These are phyloP conservation scores for Dipteronia sinensis DNA, from an alignment of 345 rosid species.

Conservation along the genomic window DNA sequence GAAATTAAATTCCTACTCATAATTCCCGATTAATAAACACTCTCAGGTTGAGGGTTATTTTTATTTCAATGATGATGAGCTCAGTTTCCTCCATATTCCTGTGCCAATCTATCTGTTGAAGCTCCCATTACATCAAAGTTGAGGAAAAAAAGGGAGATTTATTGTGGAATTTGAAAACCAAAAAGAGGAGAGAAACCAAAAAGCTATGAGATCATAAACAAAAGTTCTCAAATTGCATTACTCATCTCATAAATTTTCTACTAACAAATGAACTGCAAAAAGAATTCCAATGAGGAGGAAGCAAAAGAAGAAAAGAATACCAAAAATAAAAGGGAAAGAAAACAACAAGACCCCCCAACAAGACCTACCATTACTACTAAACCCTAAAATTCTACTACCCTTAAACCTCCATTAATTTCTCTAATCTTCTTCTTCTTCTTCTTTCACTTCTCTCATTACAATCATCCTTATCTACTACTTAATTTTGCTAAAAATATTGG, in stretches of 20 bases:
- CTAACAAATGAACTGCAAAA: conserved; percentile 65
- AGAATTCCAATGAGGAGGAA: conserved; percentile 42
- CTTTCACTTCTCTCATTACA: conserved; percentile 30
- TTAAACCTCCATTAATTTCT: conserved; percentile 29
- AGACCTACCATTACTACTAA: conserved; percentile 37
- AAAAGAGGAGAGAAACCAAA: not conserved
- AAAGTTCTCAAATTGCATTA: conserved; percentile 38
- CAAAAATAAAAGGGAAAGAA: conserved; percentile 13
- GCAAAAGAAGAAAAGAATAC: conserved; percentile 24
- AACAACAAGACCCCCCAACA: conserved; percentile 26
- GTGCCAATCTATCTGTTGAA: not conserved
- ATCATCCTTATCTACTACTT: conserved; percentile 31
- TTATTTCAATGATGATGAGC: not conserved
- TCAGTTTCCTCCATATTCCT: not conserved
- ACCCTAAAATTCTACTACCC: conserved; percentile 38
- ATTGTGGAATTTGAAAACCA: not conserved
- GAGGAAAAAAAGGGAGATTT: too few species aligned
- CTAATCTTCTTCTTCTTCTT: conserved; percentile 25
- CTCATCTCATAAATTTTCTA: conserved; percentile 38
- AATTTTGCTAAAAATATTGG: conserved; percentile 29
- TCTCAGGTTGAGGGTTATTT: too few species aligned
- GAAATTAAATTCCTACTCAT: too few species aligned
- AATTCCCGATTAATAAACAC: too few species aligned
- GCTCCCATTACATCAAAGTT: not conserved
- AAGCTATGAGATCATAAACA: not conserved